Conservation (phyloP, 169 alveolate genomes). For the Eimeria sp. region DNA sequence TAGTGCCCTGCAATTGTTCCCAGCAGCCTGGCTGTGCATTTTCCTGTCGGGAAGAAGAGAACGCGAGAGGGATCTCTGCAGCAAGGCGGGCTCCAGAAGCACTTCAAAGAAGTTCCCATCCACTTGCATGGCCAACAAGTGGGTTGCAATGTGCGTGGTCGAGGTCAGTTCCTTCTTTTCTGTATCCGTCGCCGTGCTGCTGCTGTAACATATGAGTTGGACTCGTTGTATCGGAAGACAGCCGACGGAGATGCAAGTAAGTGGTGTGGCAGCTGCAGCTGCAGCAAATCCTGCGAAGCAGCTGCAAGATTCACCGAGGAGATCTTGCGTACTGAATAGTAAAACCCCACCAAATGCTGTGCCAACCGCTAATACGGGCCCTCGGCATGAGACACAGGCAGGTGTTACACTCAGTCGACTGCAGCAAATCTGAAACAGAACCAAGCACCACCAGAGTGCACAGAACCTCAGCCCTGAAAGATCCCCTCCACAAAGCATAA, state of each 20-base stretch:
- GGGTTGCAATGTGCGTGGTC: not conserved
- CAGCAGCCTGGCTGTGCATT: slow-evolving; percentile 21
- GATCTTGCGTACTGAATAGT: slow-evolving; percentile 16
- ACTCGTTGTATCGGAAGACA: slow-evolving; percentile 49
- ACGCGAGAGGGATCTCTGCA: slow-evolving; percentile 20
- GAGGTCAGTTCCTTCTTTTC: not conserved
- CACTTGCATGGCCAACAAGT: slow-evolving; percentile 33
- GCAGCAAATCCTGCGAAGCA: slow-evolving; percentile 31
- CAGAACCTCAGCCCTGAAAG: not conserved
- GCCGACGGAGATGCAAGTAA: slow-evolving; percentile 19
- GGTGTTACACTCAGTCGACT: slow-evolving; percentile 37
- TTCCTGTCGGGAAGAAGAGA: slow-evolving; percentile 25
- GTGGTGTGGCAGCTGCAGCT: slow-evolving; percentile 50
- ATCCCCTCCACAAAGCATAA: not conserved
- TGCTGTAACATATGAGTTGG: slow-evolving; percentile 1
- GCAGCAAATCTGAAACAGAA: slow-evolving; percentile 20
- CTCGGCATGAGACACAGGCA: slow-evolving; percentile 23
- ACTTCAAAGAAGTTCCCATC: slow-evolving; percentile 1
- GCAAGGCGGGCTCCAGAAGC: slow-evolving; percentile 5
- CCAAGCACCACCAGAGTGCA: not conserved
- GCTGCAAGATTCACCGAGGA: slow-evolving; percentile 32
- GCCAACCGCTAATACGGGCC: slow-evolving; percentile 32
- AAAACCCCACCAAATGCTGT: slow-evolving; percentile 58
- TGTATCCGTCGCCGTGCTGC: not conserved
- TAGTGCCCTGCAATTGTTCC: slow-evolving; percentile 8